phyloP scores from a whole-genome alignment of 768 basidiomycete genomes.

The Termitomyces sp. region DNA sequence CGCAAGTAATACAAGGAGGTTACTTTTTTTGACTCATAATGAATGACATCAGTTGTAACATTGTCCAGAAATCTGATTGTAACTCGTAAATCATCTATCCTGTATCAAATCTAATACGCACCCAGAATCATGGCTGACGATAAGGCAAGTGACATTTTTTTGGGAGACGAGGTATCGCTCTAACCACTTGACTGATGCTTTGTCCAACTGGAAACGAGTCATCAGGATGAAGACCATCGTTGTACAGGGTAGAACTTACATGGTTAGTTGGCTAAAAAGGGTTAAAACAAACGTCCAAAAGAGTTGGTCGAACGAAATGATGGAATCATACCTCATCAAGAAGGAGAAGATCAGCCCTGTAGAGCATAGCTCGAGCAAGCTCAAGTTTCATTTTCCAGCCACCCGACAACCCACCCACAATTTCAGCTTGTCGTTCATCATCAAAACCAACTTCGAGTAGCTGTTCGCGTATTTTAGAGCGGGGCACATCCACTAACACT shows the following conservation, averaged over 20 bases:
- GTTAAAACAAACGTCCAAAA: slow-evolving; percentile 1
- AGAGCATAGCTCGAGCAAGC: slow-evolving; percentile 92
- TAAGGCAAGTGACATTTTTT: slow-evolving; percentile 82
- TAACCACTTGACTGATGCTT: slow-evolving; percentile 85
- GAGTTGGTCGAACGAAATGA: neutral
- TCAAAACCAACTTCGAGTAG: slow-evolving; percentile 89
- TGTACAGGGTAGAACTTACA: slow-evolving; percentile 36
- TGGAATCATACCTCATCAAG: slow-evolving; percentile 66
- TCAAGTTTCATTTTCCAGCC: slow-evolving; percentile 99
- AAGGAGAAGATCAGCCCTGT: slow-evolving; percentile 82
- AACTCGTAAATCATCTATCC: slow-evolving; percentile 8
- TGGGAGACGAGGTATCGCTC: slow-evolving; percentile 82
- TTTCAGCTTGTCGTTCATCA: slow-evolving; percentile 74
- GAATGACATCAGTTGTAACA: slow-evolving; percentile 94
- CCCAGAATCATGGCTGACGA: slow-evolving; percentile 97
- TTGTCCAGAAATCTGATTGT: slow-evolving; percentile 79
- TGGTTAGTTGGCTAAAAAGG: slow-evolving; percentile 77
- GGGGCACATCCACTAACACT: slow-evolving; percentile 53
- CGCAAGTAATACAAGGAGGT: neutral
- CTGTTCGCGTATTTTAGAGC: slow-evolving; percentile 70
- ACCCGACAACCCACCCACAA: slow-evolving; percentile 87
- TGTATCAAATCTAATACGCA: slow-evolving; percentile 27
- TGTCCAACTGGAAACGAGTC: slow-evolving; percentile 54
- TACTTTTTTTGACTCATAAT: slow-evolving; percentile 93
- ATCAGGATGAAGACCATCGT: neutral